phyloP scores from a whole-genome alignment of 371 early-diverging fungal species.

The Amoeboaphelidium protococcarum region DNA sequence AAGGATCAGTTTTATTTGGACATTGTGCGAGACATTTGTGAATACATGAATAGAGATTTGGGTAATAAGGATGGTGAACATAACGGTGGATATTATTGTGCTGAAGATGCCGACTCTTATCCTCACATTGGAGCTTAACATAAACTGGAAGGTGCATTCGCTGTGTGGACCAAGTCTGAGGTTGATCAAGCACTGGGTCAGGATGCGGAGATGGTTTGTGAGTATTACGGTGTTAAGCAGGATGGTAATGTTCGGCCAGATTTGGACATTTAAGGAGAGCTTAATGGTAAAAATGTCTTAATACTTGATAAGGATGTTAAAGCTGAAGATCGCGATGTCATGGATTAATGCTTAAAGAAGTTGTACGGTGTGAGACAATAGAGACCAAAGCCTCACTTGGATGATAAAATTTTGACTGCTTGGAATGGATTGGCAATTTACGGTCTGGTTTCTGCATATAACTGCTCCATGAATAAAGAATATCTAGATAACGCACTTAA shows the following conservation, averaged over 20 bases:
- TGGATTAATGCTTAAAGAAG: constrained; percentile 11
- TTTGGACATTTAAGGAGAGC: constrained; percentile 31
- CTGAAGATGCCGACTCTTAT: constrained; percentile 39
- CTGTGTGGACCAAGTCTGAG: constrained; percentile 28
- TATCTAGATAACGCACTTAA: constrained; percentile 13
- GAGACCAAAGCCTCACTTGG: constrained; percentile 29
- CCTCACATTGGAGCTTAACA: constrained; percentile 13
- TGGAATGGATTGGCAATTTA: constrained; percentile 11
- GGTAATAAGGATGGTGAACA: constrained; percentile 6
- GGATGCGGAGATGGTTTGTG: constrained; percentile 13
- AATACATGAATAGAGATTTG: constrained; percentile 24
- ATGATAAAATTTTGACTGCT: constrained; percentile 20
- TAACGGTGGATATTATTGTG: constrained; percentile 31
- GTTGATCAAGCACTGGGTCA: constrained; percentile 15
- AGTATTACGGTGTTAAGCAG: constrained; percentile 19
- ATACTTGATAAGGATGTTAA: constrained; percentile 11
- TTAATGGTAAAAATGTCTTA: constrained; percentile 27
- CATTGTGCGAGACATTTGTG: constrained; percentile 20
- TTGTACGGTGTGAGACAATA: constrained; percentile 16
- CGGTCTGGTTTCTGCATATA: not conserved
- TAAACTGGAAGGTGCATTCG: constrained; percentile 36
- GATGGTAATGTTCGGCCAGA: constrained; percentile 25
- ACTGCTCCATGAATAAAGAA: constrained; percentile 4
- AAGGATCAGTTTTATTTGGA: constrained; percentile 17
- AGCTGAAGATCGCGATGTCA: constrained; percentile 9